These are phyloP conservation scores for Saturnispora ahearnii DNA, from an alignment of 805 yeast species.

Conservation along the genomic window DNA sequence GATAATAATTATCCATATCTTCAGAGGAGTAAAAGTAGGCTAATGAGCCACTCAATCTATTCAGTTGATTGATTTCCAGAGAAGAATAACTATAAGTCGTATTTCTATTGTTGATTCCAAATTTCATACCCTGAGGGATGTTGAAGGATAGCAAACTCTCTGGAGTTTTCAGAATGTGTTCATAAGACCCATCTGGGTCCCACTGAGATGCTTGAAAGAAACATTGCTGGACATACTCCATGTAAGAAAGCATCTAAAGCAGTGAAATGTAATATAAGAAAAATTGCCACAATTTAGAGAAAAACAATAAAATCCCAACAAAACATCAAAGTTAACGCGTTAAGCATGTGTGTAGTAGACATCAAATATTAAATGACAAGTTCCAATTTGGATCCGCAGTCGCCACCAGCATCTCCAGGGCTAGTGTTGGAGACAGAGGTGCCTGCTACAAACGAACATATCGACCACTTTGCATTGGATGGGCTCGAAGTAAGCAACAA, in stretches of 20 bases:
- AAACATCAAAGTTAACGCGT: not conserved
- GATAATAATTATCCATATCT: slow-evolving; percentile 39
- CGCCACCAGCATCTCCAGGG: slow-evolving; percentile 27
- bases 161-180: slow-evolving; percentile 66
- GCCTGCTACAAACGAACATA: slow-evolving; percentile 18
- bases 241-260: slow-evolving; percentile 57
- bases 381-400: slow-evolving; percentile 11
- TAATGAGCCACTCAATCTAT: slow-evolving; percentile 67
- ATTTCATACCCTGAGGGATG: slow-evolving; percentile 56
- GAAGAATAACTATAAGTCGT: slow-evolving; percentile 65
- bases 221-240: slow-evolving; percentile 76
- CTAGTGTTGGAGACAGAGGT: slow-evolving; percentile 15
- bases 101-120: slow-evolving; percentile 63
- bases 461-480: slow-evolving; percentile 25
- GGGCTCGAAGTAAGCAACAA: not conserved
- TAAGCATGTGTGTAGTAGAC: not conserved
- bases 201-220: slow-evolving; percentile 66
- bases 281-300: not conserved
- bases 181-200: slow-evolving; percentile 72
- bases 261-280: not conserved
- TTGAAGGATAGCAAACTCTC: slow-evolving; percentile 61
- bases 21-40: slow-evolving; percentile 70
- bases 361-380: not conserved
- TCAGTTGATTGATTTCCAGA: slow-evolving; percentile 55
- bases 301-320: not conserved